Evolutionary conservation across 2,329 filamentous ascomycete species (phyloP), one percentile per base, ranked within the genome.

Genomic region (Pyricularia grisea): DNA sequence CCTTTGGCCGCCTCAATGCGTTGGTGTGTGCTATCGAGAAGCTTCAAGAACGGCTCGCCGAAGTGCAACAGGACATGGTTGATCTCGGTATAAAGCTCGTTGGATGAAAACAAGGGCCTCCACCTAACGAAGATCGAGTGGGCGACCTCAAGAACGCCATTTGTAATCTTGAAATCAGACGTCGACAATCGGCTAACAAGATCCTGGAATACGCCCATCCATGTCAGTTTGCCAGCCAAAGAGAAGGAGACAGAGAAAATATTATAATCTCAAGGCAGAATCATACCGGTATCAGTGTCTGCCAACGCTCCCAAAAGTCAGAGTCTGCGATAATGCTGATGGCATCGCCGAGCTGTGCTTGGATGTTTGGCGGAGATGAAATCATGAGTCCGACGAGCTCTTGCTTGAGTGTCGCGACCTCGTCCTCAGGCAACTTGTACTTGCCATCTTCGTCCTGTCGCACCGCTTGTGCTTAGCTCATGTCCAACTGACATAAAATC

Each of bases 381-480:
- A 97, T 97, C 95, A 99, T 99, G 74, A 99, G 85, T 69, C 93
- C 94, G 75, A 99, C 94, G 71, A 99, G 88, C 82, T 97, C 94
- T 76, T 89, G 88, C 82, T 99, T 99, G 84, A 99, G 97, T 63
- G 92, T 92, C 31, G 83, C 81, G 55, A 99, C 94, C 82, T 98
- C 95, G 73, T 92, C 87, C 71, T 84, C 78, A 14, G 92, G 88
- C 55, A 99, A 87, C 81, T 94, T 95, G 84, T 99, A 95, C 79
- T 91, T 90, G 77, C 95, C 94, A 80, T 97, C 92, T 77, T 97
- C 94, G 79, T 98, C 92, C 83, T 91, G 73, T 42, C 3, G 20
- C 27, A 4, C 23, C 9, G 30, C 27, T 66, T 14, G 2, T 66
- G 30, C n/a, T 66, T 36, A 66, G 64, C 20, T 23, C 31, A 17